phyloP scores from a whole-genome alignment of 148 eudicot genomes.

The Cornus suecica region DNA sequence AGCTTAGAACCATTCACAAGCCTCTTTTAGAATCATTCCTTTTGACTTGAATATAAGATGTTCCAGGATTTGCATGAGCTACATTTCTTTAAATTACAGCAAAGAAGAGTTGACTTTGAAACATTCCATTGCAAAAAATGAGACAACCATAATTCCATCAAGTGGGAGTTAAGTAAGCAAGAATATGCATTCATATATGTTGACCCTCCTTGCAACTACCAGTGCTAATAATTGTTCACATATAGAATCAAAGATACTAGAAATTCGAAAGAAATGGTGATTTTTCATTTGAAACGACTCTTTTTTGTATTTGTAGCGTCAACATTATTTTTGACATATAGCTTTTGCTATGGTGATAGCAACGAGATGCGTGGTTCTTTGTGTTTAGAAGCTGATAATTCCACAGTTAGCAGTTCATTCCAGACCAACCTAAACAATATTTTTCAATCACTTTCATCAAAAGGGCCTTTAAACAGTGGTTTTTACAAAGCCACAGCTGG shows the following conservation, averaged over 20 bases:
- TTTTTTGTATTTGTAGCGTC: not conserved
- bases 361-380: not conserved
- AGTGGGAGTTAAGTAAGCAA: not conserved
- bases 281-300: not conserved
- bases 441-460: not conserved
- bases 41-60: too few relatives aligned
- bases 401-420: not conserved
- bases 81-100: too few relatives aligned
- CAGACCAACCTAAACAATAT: not conserved
- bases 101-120: not conserved
- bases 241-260: not conserved
- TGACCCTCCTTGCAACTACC: not conserved
- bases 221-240: not conserved
- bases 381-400: not conserved
- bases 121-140: not conserved
- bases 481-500: constrained; percentile 1
- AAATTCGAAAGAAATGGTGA: not conserved
- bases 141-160: not conserved
- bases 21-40: too few relatives aligned
- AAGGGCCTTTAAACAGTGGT: not conserved
- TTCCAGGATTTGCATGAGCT: too few relatives aligned
- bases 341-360: not conserved
- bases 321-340: not conserved
- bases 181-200: not conserved
- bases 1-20: too few relatives aligned